Conservation (phyloP, 225 moss, liverwort and hornwort genomes). For the Asterella californica region DNA sequence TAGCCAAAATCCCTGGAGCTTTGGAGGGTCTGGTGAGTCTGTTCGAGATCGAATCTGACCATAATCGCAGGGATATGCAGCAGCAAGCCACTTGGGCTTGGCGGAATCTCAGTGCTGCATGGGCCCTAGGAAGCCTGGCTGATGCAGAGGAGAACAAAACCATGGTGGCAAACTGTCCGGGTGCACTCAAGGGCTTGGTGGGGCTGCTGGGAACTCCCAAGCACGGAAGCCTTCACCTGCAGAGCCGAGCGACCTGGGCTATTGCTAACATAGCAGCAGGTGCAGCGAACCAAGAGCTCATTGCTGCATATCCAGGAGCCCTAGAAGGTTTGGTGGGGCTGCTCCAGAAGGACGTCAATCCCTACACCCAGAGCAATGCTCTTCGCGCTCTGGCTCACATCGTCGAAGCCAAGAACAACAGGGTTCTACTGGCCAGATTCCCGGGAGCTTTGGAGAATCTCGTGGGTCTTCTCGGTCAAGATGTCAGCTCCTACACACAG, state of each 20-base stretch:
- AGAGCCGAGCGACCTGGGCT: conserved; percentile 43
- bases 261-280: conserved; percentile 40
- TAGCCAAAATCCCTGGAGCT: conserved; percentile 40
- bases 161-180: conserved; percentile 37
- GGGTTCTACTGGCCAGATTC: conserved; percentile 34
- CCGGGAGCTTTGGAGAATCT: conserved; percentile 40
- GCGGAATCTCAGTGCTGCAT: conserved; percentile 44
- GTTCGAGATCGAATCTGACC: conserved; percentile 32
- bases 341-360: conserved; percentile 25
- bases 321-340: conserved; percentile 32
- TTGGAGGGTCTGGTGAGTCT: conserved; percentile 45
- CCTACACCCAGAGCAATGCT: conserved; percentile 41
- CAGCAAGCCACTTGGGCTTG: conserved; percentile 43
- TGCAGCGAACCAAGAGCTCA: conserved; percentile 27
- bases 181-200: conserved; percentile 38
- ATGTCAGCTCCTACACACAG: conserved; percentile 38
- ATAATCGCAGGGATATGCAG: conserved; percentile 30
- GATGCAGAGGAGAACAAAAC: conserved; percentile 37
- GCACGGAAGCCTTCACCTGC: conserved; percentile 31
- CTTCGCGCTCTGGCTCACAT: conserved; percentile 39
- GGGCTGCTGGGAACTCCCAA: conserved; percentile 22
- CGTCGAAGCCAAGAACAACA: conserved; percentile 41
- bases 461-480: conserved; percentile 31
- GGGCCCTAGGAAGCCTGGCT: conserved; percentile 45
- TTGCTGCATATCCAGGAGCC: conserved; percentile 41